Percentiles rank a stretch among this genome's conserved stretches.
Conservation (phyloP, 306 rosid genomes). For the Rosa rugosa region DNA sequence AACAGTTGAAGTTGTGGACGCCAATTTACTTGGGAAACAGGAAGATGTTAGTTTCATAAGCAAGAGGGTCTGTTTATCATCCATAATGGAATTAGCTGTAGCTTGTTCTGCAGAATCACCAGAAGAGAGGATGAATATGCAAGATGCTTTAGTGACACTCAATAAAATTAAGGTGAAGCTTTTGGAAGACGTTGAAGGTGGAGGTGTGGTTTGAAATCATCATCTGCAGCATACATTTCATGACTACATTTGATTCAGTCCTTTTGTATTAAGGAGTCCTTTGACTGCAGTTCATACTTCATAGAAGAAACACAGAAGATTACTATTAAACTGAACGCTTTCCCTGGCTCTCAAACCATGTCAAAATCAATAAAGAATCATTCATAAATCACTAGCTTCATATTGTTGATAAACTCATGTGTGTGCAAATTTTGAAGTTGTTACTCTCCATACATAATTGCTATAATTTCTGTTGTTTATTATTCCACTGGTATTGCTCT, state of each 20-base stretch:
- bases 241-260: neutral
- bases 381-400: too few species aligned
- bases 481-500: too few species aligned
- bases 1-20: constrained; percentile 12
- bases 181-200: neutral
- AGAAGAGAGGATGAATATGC: constrained; percentile 1
- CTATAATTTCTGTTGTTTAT: too few species aligned
- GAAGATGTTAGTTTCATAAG: neutral
- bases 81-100: constrained; percentile 16
- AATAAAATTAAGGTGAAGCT: constrained; percentile 4
- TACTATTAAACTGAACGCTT: too few species aligned
- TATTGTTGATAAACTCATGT: too few species aligned
- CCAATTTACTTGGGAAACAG: constrained; percentile 5
- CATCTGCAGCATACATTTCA: neutral
- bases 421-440: too few species aligned
- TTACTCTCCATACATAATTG: too few species aligned
- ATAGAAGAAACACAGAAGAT: too few species aligned
- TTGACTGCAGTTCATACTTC: too few species aligned
- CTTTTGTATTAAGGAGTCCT: too few species aligned
- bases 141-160: neutral
- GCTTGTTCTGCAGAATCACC: constrained; percentile 16
- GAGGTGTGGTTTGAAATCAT: neutral
- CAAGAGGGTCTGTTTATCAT: neutral
- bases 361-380: too few species aligned
- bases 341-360: too few species aligned